phyloP scores from a whole-genome alignment of 2,329 filamentous ascomycete genomes.

The Oidium heveae region DNA sequence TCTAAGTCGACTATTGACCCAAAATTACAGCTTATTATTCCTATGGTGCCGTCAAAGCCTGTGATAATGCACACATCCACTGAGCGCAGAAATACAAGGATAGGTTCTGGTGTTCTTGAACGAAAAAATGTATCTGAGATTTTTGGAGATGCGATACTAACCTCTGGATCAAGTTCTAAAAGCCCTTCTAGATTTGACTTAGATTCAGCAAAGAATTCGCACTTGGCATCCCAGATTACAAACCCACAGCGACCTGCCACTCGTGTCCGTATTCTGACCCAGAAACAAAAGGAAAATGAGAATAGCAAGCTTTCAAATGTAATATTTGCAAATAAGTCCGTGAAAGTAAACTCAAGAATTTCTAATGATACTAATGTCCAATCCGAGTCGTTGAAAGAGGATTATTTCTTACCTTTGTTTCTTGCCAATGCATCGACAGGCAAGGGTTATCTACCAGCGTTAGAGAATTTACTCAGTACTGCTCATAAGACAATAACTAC shows the following conservation, averaged over 20 bases:
- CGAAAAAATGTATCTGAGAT: conserved; percentile 54
- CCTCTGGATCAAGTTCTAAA: conserved; percentile 16
- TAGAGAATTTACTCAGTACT: conserved; percentile 50
- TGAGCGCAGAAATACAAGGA: conserved; percentile 40
- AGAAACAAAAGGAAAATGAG: conserved; percentile 24
- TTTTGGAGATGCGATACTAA: conserved; percentile 25
- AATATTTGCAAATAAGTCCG: conserved; percentile 45
- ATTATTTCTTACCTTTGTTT: conserved; percentile 39
- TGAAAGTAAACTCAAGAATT: conserved; percentile 13
- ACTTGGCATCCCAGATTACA: conserved; percentile 14
- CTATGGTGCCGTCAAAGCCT: conserved; percentile 9
- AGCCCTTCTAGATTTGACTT: conserved; percentile 6
- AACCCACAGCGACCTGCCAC: conserved; percentile 19
- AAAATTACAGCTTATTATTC: conserved; percentile 5
- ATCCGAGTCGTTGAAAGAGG: conserved; percentile 18
- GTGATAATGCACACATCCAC: conserved; percentile 14
- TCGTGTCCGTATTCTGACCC: conserved; percentile 10
- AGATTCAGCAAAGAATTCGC: conserved; percentile 7
- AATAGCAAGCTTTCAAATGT: conserved; percentile 49
- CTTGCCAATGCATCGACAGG: conserved; percentile 28
- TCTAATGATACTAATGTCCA: conserved; percentile 2
- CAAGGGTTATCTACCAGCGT: conserved; percentile 35
- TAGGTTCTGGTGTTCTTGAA: conserved; percentile 42
- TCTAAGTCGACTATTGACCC: conserved; percentile 1
- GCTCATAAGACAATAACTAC: conserved; percentile 82